phyloP scores from a whole-genome alignment of 768 basidiomycete genomes.

The Boletales sp. region DNA sequence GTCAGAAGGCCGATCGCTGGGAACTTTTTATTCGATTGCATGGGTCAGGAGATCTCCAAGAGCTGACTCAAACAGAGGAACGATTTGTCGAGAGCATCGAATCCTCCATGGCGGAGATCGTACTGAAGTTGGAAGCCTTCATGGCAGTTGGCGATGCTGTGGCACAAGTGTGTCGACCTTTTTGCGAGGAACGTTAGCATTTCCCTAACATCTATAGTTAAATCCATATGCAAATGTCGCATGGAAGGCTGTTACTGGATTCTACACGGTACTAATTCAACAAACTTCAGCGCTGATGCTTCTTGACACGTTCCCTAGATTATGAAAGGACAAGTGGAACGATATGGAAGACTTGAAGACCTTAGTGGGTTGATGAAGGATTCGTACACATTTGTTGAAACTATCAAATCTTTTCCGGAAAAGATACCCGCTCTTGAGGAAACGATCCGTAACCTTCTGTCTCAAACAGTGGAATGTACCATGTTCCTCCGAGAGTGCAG shows the following conservation, averaged over 20 bases:
- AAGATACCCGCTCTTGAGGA: slow-evolving; percentile 27
- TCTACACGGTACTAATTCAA: slow-evolving; percentile 23
- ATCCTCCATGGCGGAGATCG: slow-evolving; percentile 19
- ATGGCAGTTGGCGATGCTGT: slow-evolving; percentile 20
- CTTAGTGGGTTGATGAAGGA: slow-evolving; percentile 31
- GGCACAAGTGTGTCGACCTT: slow-evolving; percentile 13
- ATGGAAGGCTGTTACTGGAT: slow-evolving; percentile 25
- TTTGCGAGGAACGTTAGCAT: background rate
- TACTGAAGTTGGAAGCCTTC: slow-evolving; percentile 24
- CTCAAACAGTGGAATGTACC: slow-evolving; percentile 35
- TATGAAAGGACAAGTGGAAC: slow-evolving; percentile 26
- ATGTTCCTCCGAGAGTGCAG: slow-evolving; percentile 36
- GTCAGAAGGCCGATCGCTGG: slow-evolving; percentile 5
- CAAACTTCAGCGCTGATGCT: background rate
- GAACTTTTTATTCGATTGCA: slow-evolving; percentile 22
- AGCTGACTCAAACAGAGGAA: background rate
- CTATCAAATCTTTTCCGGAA: slow-evolving; percentile 24
- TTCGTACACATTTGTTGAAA: slow-evolving; percentile 31
- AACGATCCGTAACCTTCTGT: slow-evolving; percentile 22
- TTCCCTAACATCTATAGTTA: slow-evolving; percentile 7
- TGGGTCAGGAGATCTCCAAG: background rate
- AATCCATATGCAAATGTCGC: slow-evolving; percentile 25
- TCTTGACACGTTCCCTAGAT: slow-evolving; percentile 20
- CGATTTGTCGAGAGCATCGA: slow-evolving; percentile 5
- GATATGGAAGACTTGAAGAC: slow-evolving; percentile 22